Conservation (phyloP, 2,329 filamentous ascomycete species). For the Dactylellina cionopaga region DNA sequence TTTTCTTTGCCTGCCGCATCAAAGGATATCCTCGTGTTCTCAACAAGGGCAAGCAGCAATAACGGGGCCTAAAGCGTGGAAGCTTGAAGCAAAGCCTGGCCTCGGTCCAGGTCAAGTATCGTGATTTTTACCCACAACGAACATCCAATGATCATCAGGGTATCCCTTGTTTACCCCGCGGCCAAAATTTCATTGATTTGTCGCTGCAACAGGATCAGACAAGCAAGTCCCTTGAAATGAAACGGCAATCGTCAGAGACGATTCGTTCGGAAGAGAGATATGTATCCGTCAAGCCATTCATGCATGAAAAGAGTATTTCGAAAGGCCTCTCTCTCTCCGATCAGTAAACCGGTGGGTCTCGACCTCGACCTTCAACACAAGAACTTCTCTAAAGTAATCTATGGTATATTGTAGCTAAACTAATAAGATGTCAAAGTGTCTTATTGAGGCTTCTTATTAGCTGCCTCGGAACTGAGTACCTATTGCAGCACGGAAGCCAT, state of each 20-base stretch:
- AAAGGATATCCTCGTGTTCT: neutral
- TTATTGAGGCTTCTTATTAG: too few relatives aligned
- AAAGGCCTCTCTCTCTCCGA: slow-evolving; percentile 21
- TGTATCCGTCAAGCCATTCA: slow-evolving; percentile 48
- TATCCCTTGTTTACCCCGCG: slow-evolving; percentile 51
- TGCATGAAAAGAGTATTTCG: slow-evolving; percentile 29
- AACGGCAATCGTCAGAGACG: slow-evolving; percentile 50
- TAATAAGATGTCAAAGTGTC: too few relatives aligned
- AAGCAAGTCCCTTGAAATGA: slow-evolving; percentile 51
- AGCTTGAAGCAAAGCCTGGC: neutral
- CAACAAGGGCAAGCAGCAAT: neutral
- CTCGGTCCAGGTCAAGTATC: slow-evolving; percentile 19
- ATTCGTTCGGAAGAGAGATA: slow-evolving; percentile 52
- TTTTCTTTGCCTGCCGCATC: slow-evolving; percentile 8
- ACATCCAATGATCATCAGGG: slow-evolving; percentile 32
- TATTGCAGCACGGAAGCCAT: neutral
- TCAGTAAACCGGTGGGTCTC: slow-evolving; percentile 28
- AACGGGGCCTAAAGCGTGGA: neutral
- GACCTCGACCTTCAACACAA: slow-evolving; percentile 29
- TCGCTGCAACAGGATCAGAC: slow-evolving; percentile 16
- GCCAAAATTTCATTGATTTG: slow-evolving; percentile 31
- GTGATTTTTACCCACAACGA: slow-evolving; percentile 31
- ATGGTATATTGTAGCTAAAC: too few relatives aligned
- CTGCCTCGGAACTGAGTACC: too few relatives aligned
- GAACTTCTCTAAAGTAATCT: neutral